Evolutionary conservation across 768 basidiomycete genomes (phyloP), one percentile per base, ranked within the genome.

Genomic region (Chiua virens): DNA sequence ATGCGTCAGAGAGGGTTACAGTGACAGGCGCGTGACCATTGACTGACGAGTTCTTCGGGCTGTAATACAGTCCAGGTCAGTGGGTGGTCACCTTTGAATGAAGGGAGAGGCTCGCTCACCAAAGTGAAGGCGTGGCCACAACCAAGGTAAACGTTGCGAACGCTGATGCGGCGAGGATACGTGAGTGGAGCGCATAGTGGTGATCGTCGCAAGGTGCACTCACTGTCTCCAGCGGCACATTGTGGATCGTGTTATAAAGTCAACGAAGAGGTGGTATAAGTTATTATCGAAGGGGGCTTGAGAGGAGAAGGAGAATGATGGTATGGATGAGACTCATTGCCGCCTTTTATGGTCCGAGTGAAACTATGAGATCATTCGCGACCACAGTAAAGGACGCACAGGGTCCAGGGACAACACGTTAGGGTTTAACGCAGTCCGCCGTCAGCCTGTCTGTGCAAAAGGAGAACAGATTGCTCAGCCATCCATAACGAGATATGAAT

Each of bases 201-300:
- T 28, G 20, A 35, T 28, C 30, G 18, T 27, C 3, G 15, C 10
- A 5, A 6, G 20, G 20, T 11, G 20, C 5, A 74, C 79, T 66
- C 59, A 83, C 81, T 75, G 79, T 70, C 81, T 78, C 61, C 69
- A 74, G 60, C 71, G 72, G 66, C 81, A 83, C 81, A 83, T 82
- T 15, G 30, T 66, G 45, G 34, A 11, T 52, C 28, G 45, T 40
- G 50, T 40, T 32, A 22, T 27, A 5, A 38, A 35, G 15, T 25
- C 36, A 25, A 36, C 14, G 42, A 39, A 40, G 48, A 38, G n/a
- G 36, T 28, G 41, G 2, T 46, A 30, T 36, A 41, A 32, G 32
- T 9, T 42, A 48, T 50, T 35, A 47, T 53, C 48, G 39, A 48
- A 42, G 54, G 21, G 45, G 13, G 9, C 21, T n/a, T 42, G 39